Conservation (phyloP, 345 rosid species). For the Populus simonii region DNA sequence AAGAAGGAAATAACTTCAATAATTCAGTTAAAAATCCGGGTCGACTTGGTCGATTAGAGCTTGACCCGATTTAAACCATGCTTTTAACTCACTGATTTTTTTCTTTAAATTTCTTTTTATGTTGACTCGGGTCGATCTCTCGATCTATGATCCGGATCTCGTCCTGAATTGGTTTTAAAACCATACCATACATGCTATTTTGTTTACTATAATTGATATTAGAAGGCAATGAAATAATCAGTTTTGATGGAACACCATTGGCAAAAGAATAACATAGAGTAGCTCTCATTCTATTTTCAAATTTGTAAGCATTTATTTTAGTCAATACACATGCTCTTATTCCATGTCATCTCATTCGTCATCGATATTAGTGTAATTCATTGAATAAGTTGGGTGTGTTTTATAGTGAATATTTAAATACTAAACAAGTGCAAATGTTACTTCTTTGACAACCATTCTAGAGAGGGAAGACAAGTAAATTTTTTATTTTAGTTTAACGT, state of each 20-base stretch:
- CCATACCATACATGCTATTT: fast-evolving
- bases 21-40: no score
- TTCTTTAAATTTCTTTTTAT: no score
- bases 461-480: no score
- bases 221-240: neutral
- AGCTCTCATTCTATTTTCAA: neutral
- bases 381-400: neutral
- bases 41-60: no score
- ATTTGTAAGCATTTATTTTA: neutral
- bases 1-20: no score
- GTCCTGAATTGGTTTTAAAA: no score
- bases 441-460: no score
- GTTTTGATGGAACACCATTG: neutral
- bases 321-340: neutral
- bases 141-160: no score
- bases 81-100: fast-evolving
- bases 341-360: neutral
- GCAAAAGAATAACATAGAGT: neutral
- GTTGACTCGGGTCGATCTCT: no score
- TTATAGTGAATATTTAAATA: neutral
- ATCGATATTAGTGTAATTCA: neutral
- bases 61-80: no score
- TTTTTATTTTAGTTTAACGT: no score
- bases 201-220: neutral
- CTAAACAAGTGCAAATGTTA: neutral